Percentiles rank a stretch among this genome's conserved stretches.
Conservation (phyloP, 805 yeast genomes). For the Lachancea sp. region DNA sequence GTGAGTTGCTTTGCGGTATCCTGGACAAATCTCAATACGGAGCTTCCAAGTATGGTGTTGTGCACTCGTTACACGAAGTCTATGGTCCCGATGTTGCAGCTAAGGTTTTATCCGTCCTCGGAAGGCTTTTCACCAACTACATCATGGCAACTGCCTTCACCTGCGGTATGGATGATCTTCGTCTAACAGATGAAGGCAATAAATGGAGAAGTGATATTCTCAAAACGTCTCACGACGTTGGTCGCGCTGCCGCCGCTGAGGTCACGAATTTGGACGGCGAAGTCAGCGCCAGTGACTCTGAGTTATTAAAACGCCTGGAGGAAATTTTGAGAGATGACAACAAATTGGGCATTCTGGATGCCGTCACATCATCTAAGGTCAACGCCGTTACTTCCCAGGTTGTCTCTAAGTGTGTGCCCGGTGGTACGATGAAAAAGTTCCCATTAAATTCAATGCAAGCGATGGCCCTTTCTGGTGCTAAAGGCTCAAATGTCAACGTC, state of each 20-base stretch:
- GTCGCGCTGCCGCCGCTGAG: constrained; percentile 89
- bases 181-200: constrained; percentile 88
- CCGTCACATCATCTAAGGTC: constrained; percentile 89
- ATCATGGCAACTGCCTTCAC: constrained; percentile 90
- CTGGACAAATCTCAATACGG: constrained; percentile 98
- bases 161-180: constrained; percentile 99
- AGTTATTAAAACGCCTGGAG: constrained; percentile 80
- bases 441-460: constrained; percentile 97
- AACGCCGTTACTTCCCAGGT: constrained; percentile 91
- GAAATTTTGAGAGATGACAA: constrained; percentile 91
- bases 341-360: constrained; percentile 90
- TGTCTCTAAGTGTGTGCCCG: constrained; percentile 91
- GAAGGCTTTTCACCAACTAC: constrained; percentile 90
- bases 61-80: constrained; percentile 92
- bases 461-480: constrained; percentile 98
- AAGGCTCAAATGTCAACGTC: constrained; percentile 96
- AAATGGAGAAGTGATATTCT: constrained; percentile 80
- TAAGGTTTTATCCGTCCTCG: constrained; percentile 81
- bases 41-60: constrained; percentile 93
- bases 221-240: constrained; percentile 69
- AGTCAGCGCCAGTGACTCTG: constrained; percentile 52
- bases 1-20: constrained; percentile 86
- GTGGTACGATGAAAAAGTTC: constrained; percentile 89
- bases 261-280: constrained; percentile 72
- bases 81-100: constrained; percentile 92